phyloP scores from a whole-genome alignment of 139 green algal species.

The Micractinium sp. region DNA sequence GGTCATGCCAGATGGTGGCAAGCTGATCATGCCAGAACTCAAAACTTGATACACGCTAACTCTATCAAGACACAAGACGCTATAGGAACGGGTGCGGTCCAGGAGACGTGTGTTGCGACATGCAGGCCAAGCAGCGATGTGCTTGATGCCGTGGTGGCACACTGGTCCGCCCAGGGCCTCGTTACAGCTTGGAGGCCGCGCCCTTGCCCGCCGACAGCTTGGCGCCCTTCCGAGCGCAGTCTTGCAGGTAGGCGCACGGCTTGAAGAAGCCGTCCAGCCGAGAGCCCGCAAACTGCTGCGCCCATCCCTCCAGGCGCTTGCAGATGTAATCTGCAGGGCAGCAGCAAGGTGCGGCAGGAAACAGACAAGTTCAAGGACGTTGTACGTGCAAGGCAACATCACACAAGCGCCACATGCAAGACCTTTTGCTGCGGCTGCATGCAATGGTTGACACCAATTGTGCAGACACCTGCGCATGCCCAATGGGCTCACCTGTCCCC shows the following conservation, averaged over 20 bases:
- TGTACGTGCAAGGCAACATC: too few relatives aligned
- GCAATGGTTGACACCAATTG: neutral
- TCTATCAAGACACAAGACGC: too few relatives aligned
- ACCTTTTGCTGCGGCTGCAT: neutral
- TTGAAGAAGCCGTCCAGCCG: conserved; percentile 83
- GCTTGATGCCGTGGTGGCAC: too few relatives aligned
- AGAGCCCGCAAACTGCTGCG: conserved; percentile 39
- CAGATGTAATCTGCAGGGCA: conserved; percentile 38
- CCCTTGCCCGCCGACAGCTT: conserved; percentile 34
- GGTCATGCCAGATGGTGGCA: too few relatives aligned
- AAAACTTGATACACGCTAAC: too few relatives aligned
- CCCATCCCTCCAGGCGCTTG: conserved; percentile 43
- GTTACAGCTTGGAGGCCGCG: neutral
- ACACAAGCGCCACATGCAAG: too few relatives aligned
- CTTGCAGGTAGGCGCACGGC: conserved; percentile 85
- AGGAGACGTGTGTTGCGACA: too few relatives aligned
- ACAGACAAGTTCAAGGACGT: neutral
- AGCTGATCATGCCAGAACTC: too few relatives aligned
- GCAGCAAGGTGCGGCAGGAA: neutral
- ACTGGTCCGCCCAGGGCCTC: too few relatives aligned
- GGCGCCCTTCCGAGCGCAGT: neutral
- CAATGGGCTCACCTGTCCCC: too few relatives aligned
- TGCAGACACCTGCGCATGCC: neutral
- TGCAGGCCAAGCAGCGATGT: too few relatives aligned
- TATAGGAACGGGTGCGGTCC: too few relatives aligned